Evolutionary conservation across 2,329 filamentous ascomycete genomes (phyloP), one percentile per base, ranked within the genome.

Genomic region (Colletotrichum sublineola): DNA sequence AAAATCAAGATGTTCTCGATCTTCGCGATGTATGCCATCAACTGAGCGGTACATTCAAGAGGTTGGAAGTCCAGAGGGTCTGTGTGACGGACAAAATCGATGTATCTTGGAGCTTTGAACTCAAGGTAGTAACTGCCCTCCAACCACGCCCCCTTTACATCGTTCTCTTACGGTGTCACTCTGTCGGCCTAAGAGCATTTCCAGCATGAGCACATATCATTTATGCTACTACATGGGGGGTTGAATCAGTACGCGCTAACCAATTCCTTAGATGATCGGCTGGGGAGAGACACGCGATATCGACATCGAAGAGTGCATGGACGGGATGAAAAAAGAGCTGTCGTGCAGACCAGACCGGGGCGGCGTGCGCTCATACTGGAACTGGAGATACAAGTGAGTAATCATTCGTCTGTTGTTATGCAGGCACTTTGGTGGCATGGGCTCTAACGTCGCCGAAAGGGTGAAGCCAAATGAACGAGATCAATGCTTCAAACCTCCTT

Each of bases 381-480:
- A 60, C 4, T 60, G 57, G 57, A 60, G 57, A 33, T 60, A 60
- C 57, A 60, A 60, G 57, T 60, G 9, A 60, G 40, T 46, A 14
- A 5, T n/a, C 7, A 24, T 2, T 3, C 2, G 2, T 3, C 7
- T 31, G 56, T 42, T 40, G 3, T 3, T 12, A 5, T 9, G 11
- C 11, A 2, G 9, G 4, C 3, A 6, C 1, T 42, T 15, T 5
- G 6, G 36, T 7, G 12, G 18, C 1, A 3, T 15, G 9, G 12
- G 15, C 2, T 29, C 57, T 60, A 9, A 46, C 24, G 9, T 33
- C 9, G 2, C 14, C n/a, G 14, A 14, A 52, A 38, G 46, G 9
- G 15, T n/a, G n/a, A 63, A 52, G n/a, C n/a, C 36, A n/a, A 42
- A 29, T 1, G 14, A 3, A 1, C 33, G 33, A 5, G 15, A 12